phyloP scores from a whole-genome alignment of 345 rosid genomes.

The Limnanthes douglasii region DNA sequence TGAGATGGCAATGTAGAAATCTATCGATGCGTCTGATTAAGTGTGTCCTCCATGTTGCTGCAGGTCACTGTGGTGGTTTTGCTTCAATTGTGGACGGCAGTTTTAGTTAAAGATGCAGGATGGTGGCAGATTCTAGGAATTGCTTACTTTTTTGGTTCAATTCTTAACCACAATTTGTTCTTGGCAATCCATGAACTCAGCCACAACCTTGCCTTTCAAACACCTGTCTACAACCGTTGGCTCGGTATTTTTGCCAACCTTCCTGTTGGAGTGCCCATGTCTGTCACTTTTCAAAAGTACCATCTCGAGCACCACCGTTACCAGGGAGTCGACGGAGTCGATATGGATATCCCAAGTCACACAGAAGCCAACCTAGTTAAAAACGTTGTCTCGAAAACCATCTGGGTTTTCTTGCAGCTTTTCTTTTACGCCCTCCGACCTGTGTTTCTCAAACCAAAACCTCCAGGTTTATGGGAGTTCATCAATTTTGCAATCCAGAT shows the following conservation, averaged over 20 bases:
- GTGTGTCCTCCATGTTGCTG: slow-evolving; percentile 1
- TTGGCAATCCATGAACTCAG: slow-evolving; percentile 85
- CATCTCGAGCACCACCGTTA: slow-evolving; percentile 87
- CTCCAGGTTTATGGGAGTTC: slow-evolving; percentile 78
- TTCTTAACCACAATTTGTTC: slow-evolving; percentile 86
- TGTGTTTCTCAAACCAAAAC: slow-evolving; percentile 69
- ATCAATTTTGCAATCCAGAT: slow-evolving; percentile 40
- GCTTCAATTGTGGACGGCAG: slow-evolving; percentile 61
- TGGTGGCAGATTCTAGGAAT: slow-evolving; percentile 55
- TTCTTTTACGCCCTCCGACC: slow-evolving; percentile 84
- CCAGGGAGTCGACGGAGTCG: slow-evolving; percentile 77
- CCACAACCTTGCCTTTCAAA: slow-evolving; percentile 84
- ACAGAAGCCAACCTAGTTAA: slow-evolving; percentile 46
- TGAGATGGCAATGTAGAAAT: too few species aligned
- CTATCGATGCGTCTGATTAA: too few species aligned
- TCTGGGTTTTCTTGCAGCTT: slow-evolving; percentile 76
- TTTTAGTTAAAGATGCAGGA: slow-evolving; percentile 38
- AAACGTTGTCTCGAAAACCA: slow-evolving; percentile 38
- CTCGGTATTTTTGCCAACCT: slow-evolving; percentile 83
- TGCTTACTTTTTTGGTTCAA: slow-evolving; percentile 72
- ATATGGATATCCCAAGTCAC: slow-evolving; percentile 70
- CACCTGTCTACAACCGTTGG: slow-evolving; percentile 65
- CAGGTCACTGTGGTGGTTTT: slow-evolving; percentile 53
- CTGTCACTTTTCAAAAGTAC: slow-evolving; percentile 77
- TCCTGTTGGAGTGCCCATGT: slow-evolving; percentile 88